These are phyloP conservation scores for Annulohypoxylon bovei DNA, from an alignment of 495 filamentous ascomycete genomes.

Conservation along the genomic window DNA sequence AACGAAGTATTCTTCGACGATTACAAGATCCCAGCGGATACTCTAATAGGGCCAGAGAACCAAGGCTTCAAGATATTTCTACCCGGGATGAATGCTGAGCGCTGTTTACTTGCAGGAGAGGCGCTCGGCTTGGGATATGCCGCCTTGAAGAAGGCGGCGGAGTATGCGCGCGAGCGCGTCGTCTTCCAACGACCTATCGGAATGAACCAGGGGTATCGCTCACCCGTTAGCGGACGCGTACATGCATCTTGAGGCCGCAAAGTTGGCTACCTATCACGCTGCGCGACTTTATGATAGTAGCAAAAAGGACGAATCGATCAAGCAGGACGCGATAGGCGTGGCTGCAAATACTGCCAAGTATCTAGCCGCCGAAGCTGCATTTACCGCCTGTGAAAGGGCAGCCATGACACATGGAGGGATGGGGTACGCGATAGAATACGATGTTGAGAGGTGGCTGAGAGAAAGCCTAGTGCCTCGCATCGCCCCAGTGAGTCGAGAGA, in stretches of 20 bases:
- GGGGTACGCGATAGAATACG: slow-evolving; percentile 81
- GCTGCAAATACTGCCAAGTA: slow-evolving; percentile 83
- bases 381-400: slow-evolving; percentile 75
- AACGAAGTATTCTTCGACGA: slow-evolving; percentile 87
- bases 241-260: slow-evolving; percentile 83
- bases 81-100: slow-evolving; percentile 87
- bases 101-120: slow-evolving; percentile 79
- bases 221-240: slow-evolving; percentile 79
- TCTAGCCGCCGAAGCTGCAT: slow-evolving; percentile 80
- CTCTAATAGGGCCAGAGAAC: slow-evolving; percentile 73
- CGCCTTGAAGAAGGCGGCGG: slow-evolving; percentile 69
- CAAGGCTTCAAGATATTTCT: slow-evolving; percentile 80
- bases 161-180: slow-evolving; percentile 73
- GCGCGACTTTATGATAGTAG: slow-evolving; percentile 74
- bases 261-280: slow-evolving; percentile 80
- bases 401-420: slow-evolving; percentile 76
- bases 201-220: slow-evolving; percentile 77
- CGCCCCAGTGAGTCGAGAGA: slow-evolving; percentile 79
- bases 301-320: slow-evolving; percentile 62
- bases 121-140: slow-evolving; percentile 80
- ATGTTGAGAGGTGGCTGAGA: slow-evolving; percentile 79
- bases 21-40: slow-evolving; percentile 68
- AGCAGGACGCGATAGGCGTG: slow-evolving; percentile 71
- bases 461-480: slow-evolving; percentile 80
- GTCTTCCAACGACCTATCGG: slow-evolving; percentile 79